A percentile compares a stretch with the other conserved stretches of the same genome.
phyloP scores from a whole-genome alignment of 768 basidiomycete species.

The Lenzites betulinus region DNA sequence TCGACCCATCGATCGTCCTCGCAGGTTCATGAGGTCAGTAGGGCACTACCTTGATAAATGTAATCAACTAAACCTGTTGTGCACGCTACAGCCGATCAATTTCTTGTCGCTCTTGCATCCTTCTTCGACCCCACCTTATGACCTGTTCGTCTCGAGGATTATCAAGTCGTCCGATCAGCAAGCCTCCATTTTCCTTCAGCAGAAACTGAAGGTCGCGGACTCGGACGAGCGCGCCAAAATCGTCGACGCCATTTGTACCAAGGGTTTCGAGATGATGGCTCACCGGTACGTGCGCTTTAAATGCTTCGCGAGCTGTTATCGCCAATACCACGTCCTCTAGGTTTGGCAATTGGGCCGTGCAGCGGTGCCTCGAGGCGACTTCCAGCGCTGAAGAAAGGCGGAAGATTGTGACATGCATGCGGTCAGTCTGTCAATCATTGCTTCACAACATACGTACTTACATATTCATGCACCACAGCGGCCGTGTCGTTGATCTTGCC shows the following conservation, averaged over 20 bases:
- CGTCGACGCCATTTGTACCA: conserved; percentile 81
- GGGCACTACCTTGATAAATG: neutral
- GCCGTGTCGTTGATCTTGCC: conserved; percentile 82
- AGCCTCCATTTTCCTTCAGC: conserved; percentile 87
- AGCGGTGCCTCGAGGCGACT: conserved; percentile 82
- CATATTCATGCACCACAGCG: conserved; percentile 42
- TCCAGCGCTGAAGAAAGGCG: conserved; percentile 71
- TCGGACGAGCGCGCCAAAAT: conserved; percentile 76
- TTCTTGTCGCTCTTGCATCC: conserved; percentile 85
- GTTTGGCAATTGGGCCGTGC: conserved; percentile 93
- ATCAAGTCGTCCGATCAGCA: conserved; percentile 91
- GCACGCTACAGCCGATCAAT: conserved; percentile 70
- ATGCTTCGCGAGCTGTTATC: neutral
- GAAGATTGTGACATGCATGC: conserved; percentile 86
- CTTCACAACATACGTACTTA: neutral
- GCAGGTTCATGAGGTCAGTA: conserved; percentile 55
- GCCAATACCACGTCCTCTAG: conserved; percentile 38
- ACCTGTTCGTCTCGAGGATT: conserved; percentile 79
- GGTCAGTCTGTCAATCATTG: conserved; percentile 42
- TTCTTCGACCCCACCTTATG: conserved; percentile 82
- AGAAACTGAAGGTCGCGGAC: conserved; percentile 88
- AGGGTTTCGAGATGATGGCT: conserved; percentile 93
- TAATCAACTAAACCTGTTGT: neutral
- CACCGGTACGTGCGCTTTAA: conserved; percentile 55
- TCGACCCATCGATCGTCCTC: conserved; percentile 22